Evolutionary conservation across 805 yeast genomes (phyloP).

Genomic region (Sporopachydermia lactativora): DNA sequence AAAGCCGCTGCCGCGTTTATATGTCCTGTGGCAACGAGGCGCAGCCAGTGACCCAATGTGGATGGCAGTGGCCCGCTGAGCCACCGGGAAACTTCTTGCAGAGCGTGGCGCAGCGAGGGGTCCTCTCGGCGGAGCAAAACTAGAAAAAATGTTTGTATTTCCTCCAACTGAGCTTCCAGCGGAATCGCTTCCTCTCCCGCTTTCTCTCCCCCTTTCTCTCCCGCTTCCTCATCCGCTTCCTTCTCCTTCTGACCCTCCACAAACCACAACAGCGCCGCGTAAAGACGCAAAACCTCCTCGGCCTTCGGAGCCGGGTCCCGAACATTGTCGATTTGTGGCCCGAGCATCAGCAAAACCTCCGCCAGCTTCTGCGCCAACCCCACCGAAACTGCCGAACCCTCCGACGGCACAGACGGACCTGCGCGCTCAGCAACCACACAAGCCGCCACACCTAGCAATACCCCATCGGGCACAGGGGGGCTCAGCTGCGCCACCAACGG

Average conservation of each 20-base stretch:
- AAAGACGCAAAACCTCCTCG: background rate
- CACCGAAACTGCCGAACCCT: conserved; percentile 7
- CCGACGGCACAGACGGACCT: conserved; percentile 13
- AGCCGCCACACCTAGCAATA: conserved; percentile 18
- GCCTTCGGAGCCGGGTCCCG: background rate
- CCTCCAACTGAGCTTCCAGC: background rate
- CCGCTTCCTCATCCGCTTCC: background rate
- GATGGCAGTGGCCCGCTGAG: background rate
- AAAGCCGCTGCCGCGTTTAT: conserved; percentile 13
- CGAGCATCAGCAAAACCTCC: too few species aligned
- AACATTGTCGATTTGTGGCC: too few species aligned
- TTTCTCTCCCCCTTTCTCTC: background rate
- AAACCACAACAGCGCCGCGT: background rate
- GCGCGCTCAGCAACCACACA: conserved; percentile 13
- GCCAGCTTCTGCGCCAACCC: too few species aligned
- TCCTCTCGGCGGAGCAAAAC: background rate
- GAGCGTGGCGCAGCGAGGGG: background rate
- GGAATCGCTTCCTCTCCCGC: background rate
- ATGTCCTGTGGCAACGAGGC: background rate
- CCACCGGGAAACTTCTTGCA: background rate
- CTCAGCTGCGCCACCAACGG: too few species aligned
- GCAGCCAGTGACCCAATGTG: background rate
- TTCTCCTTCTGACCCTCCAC: background rate
- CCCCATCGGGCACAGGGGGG: too few species aligned
- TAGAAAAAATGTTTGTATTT: background rate